These are phyloP conservation scores for Penstemon eatonii DNA, from an alignment of 257 asterid genomes.

Conservation along the genomic window DNA sequence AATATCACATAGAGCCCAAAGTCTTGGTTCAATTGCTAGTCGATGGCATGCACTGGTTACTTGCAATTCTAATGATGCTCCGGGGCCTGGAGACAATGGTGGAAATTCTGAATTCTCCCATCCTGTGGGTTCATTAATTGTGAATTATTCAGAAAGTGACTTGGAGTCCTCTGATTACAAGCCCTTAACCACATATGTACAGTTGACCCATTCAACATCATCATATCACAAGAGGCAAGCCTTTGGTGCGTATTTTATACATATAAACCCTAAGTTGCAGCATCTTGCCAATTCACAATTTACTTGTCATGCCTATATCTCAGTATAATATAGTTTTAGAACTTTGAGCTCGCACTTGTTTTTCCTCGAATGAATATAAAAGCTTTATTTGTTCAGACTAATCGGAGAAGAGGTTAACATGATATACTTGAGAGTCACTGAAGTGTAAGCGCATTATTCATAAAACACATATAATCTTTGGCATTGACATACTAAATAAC, in stretches of 20 bases:
- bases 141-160: conserved; percentile 71
- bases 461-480: not conserved
- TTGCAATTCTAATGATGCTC: conserved; percentile 55
- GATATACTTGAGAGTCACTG: conserved; percentile 5
- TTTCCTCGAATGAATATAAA: conserved; percentile 8
- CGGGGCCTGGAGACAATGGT: conserved; percentile 40
- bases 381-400: conserved; percentile 3
- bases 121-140: conserved; percentile 32
- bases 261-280: not conserved
- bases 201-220: conserved; percentile 50
- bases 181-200: conserved; percentile 42
- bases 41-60: conserved; percentile 83
- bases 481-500: not conserved
- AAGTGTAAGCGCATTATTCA: not conserved
- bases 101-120: conserved; percentile 43
- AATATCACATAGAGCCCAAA: conserved; percentile 90
- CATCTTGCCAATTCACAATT: not conserved
- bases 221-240: conserved; percentile 87
- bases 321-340: not conserved
- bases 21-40: conserved; percentile 80
- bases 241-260: conserved; percentile 47
- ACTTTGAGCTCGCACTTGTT: not conserved
- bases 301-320: conserved; percentile 4
- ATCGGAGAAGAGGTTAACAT: not conserved
- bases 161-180: conserved; percentile 58